Conservation (phyloP, 257 asterid genomes). For the Marsdenia floribunda region DNA sequence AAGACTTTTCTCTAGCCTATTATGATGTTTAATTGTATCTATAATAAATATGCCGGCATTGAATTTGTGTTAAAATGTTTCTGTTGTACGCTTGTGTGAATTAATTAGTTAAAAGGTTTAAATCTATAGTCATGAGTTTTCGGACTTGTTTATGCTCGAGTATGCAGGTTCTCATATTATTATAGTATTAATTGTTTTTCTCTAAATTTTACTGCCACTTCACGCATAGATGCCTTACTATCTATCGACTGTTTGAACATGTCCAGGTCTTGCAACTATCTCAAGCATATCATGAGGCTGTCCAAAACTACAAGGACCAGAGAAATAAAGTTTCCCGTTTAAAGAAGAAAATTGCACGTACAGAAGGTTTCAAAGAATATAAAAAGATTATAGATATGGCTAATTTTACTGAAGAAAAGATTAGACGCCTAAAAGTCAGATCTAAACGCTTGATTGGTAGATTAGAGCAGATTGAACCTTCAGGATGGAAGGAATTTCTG, state of each 20-base stretch:
- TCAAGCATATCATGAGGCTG: constrained; percentile 63
- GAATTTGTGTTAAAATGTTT: not conserved
- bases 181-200: not conserved
- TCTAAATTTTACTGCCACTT: constrained; percentile 8
- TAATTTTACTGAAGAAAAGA: constrained; percentile 81
- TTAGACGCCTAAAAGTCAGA: constrained; percentile 73
- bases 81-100: not conserved
- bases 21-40: not conserved
- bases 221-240: constrained; percentile 18
- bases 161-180: no score
- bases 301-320: constrained; percentile 83
- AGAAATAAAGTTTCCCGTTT: constrained; percentile 76
- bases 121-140: not conserved
- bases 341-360: constrained; percentile 77
- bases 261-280: constrained; percentile 57
- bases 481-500: constrained; percentile 99
- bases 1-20: not conserved
- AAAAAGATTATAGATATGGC: constrained; percentile 73
- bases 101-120: not conserved
- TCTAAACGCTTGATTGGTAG: constrained; percentile 71
- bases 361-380: constrained; percentile 87
- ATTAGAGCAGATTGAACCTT: constrained; percentile 92
- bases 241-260: constrained; percentile 17
- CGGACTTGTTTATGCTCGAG: not conserved
- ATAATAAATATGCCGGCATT: not conserved